phyloP scores from a whole-genome alignment of 73 alveolate genomes.

The Chromera velia region DNA sequence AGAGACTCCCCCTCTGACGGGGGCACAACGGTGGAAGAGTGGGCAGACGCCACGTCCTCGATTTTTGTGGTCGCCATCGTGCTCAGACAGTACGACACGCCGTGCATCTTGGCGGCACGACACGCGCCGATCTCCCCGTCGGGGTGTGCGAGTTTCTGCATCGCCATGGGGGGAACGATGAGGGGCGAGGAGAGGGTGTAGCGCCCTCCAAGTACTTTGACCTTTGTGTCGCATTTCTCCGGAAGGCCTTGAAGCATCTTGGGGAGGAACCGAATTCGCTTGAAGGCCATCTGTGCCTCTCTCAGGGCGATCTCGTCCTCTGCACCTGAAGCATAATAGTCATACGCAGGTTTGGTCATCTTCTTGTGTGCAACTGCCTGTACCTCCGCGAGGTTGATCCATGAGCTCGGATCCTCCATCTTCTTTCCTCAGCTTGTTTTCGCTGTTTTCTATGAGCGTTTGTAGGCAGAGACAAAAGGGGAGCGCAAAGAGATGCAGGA shows the following conservation, averaged over 20 bases:
- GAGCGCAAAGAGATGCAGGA: no score
- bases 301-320: conserved; percentile 36
- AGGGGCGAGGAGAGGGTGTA: background rate
- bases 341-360: conserved; percentile 42
- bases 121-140: background rate
- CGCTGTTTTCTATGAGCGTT: no score
- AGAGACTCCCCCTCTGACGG: no score
- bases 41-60: background rate
- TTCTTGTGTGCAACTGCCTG: conserved; percentile 14
- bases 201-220: no score
- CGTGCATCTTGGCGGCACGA: background rate
- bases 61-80: background rate
- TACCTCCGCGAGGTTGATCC: conserved; percentile 8
- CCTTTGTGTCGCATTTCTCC: no score
- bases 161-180: background rate
- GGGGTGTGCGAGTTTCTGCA: background rate
- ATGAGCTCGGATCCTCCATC: background rate
- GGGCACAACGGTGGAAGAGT: no score
- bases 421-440: no score
- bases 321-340: conserved; percentile 59
- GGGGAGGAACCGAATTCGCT: conserved; percentile 29
- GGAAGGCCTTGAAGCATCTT: no score
- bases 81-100: background rate
- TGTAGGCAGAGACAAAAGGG: no score
- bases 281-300: conserved; percentile 40